Evolutionary conservation across 2,329 filamentous ascomycete species (phyloP), one percentile per base, ranked within the genome.

Genomic region (Anthostomella pinea): DNA sequence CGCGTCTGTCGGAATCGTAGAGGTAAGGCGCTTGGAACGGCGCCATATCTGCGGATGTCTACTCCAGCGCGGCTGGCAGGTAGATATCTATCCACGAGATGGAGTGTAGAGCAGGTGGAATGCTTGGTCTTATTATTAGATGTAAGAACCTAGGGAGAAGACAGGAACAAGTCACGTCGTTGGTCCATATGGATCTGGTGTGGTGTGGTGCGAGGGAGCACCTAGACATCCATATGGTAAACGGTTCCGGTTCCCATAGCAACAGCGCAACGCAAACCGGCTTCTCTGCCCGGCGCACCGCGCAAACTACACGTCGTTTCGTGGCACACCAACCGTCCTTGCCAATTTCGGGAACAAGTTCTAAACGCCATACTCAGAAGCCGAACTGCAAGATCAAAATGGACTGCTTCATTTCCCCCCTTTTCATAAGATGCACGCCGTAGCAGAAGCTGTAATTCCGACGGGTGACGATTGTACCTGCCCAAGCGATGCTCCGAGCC

Each of bases 241-340:
- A n/a, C n/a, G n/a, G n/a, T n/a, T n/a, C n/a, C n/a, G n/a, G 52
- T 56, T 46, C 46, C 53, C 49, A 56, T 40, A 33, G 53, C 53
- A 56, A 56, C 53, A 41, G 30, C 15, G 17, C 35, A 33, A 18
- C 14, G 13, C 22, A 33, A 32, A 30, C 33, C 36, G 20, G 18
- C 15, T 20, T 22, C 20, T 15, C n/a, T n/a, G n/a, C n/a, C n/a
- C n/a, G n/a, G n/a, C n/a, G n/a, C n/a, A n/a, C n/a, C n/a, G n/a
- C n/a, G n/a, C n/a, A n/a, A n/a, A n/a, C n/a, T n/a, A n/a, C n/a
- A n/a, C n/a, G n/a, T n/a, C n/a, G n/a, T n/a, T n/a, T n/a, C n/a
- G n/a, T n/a, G n/a, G n/a, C n/a, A n/a, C n/a, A n/a, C n/a, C n/a
- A n/a, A n/a, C n/a, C n/a, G n/a, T n/a, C n/a, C n/a, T n/a, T n/a